Base-by-base conservation (phyloP, 768 basidiomycete genomes). In the Lentinula lateritia region DNA sequence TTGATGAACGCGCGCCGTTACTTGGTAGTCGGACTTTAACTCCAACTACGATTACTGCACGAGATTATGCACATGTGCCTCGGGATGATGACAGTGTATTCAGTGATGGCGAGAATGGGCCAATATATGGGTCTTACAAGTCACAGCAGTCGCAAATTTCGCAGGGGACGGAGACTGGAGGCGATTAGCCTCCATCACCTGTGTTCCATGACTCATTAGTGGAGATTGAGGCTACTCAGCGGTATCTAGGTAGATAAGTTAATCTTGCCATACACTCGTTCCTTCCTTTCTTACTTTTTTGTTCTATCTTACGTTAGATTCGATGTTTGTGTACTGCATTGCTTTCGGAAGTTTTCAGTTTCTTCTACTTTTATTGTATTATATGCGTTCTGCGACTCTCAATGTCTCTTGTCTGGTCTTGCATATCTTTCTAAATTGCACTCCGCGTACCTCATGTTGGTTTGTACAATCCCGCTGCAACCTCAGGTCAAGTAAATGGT, bases 1-100 rank as follows among this genome's bases (percentile, higher is more conserved):
- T 45, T 10, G 56, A 59, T 59, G 58, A 59, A 18, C 35, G 58
- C 8, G 45, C 58, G 32, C 58, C 58, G 34, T 39, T 59, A 32
- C 36, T 59, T 1, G 58, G 58, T n/a, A 12, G 56, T 39, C 18
- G 38, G 41, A 42, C 10, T 18, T 13, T 15, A 18, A 56, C 38
- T 34, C 12, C 41, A 32, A 39, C 23, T 41, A 12, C 41, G 23
- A 41, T 56, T 6, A 56, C 38, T 13, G 55, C 23, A 13, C 8
- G 55, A 18, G 55, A 56, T n/a, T 55, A 55, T 41, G 53, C 53
- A 8, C 53, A 41, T 34, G 6, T 23, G 16, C 50, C 32, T 9
- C 23, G 15, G 7, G 43, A 18, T 45, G 43, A 7, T 1, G 12
- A n/a, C 23, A 20, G 46, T 20, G 18, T 12, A 9, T 7, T 8